Evolutionary conservation across 1,139 yeast species (phyloP), one percentile per base, ranked within the genome.

Genomic region (Hyphopichia wangnamkhiaoensis): DNA sequence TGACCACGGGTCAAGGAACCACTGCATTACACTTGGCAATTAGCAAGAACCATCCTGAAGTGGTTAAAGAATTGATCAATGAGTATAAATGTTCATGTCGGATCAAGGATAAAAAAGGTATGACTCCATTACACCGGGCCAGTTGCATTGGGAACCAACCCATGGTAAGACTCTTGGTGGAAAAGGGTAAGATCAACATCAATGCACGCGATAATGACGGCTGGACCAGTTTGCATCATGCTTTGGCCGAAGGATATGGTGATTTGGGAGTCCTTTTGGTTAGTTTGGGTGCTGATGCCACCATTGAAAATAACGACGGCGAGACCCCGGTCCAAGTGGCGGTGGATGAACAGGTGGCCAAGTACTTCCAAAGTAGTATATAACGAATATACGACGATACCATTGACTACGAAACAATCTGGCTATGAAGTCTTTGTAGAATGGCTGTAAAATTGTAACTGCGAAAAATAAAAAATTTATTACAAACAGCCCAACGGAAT

Each of bases 171-270:
- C 56, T 73, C 25, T 56, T 84, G 33, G 74, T 79, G 3, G 68
- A 74, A n/a, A 64, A 70, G 7, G 76, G 79, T 10, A 75, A 75
- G 38, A 79, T 84, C 2, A 85, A 88, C 15, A 56, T 90, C 20
- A 87, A 89, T 53, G 71, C 81, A 4, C 74, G 77, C 31, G 98
- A 91, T 56, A 51, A 53, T 15, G 73, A 76, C 37, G 95, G 95
- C 0, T 88, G 94, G 91, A 86, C 95, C 0, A 82, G 96, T 0
- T 60, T 91, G 48, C 95, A 89, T 59, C 95, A 89, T 59, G 96
- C 98, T 0, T 64, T 86, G 39, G 93, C 96, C 0, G 98, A 91
- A 58, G 97, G 97, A 0, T 84, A 84, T 54, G 91, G 84, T 2
- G 96, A 88, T 42, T 79, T 80, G 7, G 96, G 87, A 0, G 72